Conservation (phyloP, 1,284 basidiomycete genomes). For the Irpex rosettiformis region DNA sequence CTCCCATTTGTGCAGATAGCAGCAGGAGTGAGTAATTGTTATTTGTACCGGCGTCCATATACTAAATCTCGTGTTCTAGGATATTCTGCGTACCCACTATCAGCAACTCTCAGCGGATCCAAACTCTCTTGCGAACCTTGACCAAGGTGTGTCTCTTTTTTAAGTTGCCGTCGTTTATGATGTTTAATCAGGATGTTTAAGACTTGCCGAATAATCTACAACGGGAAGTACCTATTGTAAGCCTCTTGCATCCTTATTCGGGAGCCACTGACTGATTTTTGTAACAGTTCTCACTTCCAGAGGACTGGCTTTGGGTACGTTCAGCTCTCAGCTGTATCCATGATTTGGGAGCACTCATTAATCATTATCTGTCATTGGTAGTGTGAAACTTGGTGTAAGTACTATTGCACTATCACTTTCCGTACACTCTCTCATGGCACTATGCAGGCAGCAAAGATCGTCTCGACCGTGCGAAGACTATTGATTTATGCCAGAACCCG, state of each 20-base stretch:
- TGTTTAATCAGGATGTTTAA: slow-evolving; percentile 29
- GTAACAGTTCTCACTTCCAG: slow-evolving; percentile 79
- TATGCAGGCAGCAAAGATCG: slow-evolving; percentile 72
- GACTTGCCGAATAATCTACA: slow-evolving; percentile 94
- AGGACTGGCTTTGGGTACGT: slow-evolving; percentile 91
- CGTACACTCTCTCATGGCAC: slow-evolving; percentile 16
- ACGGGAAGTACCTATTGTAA: slow-evolving; percentile 82
- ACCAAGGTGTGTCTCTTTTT: slow-evolving; percentile 62
- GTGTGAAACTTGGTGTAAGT: slow-evolving; percentile 87
- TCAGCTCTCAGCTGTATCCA: neutral
- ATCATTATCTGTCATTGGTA: slow-evolving; percentile 24
- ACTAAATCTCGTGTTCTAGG: slow-evolving; percentile 39
- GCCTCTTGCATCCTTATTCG: slow-evolving; percentile 26
- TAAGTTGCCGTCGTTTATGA: neutral
- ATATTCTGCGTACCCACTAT: slow-evolving; percentile 89
- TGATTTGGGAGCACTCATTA: neutral
- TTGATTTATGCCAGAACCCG: slow-evolving; percentile 92
- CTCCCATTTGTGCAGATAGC: slow-evolving; percentile 48
- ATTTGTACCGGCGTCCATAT: neutral
- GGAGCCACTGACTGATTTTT: neutral
- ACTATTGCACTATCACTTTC: neutral
- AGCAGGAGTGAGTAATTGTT: slow-evolving; percentile 62
- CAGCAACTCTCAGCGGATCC: slow-evolving; percentile 93
- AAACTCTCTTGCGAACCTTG: slow-evolving; percentile 90
- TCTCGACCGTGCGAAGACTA: slow-evolving; percentile 79